Evolutionary conservation across 1,139 yeast genomes (phyloP), one percentile per base, ranked within the genome.

Genomic region (Yamadazyma taylorii): DNA sequence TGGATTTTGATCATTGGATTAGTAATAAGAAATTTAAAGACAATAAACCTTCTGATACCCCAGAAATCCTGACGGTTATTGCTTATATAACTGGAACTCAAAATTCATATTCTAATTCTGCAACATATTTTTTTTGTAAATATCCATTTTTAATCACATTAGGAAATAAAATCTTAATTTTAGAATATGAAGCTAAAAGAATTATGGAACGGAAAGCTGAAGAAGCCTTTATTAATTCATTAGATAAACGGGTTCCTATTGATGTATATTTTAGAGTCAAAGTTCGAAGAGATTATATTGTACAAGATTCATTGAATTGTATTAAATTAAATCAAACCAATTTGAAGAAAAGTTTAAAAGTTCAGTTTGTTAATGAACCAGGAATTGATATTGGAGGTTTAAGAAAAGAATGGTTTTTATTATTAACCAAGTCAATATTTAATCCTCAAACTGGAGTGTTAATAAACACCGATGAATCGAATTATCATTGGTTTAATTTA

Each of bases 331-430:
- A 81, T 50, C 78, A 75, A 32, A 60, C 61, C 10, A 88, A 86
- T 50, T 66, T 90, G 43, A 81, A 84, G 52, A 90, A 89, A 55
- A 76, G 88, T 3, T 61, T 90, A 21, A 72, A 79, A 45, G 84
- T 92, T 10, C 90, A 85, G 50, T 92, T 92, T 57, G 60, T 83
- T 3, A 81, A 81, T 38, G 97, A 92, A 53, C 94, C 92, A 0
- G 97, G 97, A 35, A 87, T 92, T 16, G 98, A 92, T 64, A 97
- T 89, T 0, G 98, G 97, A 1, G 98, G 98, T 0, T 68, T 90
- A 42, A 78, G 82, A 47, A 90, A 89, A 55, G 97, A 92, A 54
- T 92, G 97, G 97, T 90, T 92, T 58, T 66, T 81, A 35, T 59
- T 89, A 23, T 63, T 92, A 30, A 81, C 86, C 1, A 75, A 78